A percentile compares a stretch with the other conserved stretches of the same genome.
These are phyloP conservation scores for Xylaria castorea DNA, from an alignment of 495 filamentous ascomycete species.

Conservation along the genomic window DNA sequence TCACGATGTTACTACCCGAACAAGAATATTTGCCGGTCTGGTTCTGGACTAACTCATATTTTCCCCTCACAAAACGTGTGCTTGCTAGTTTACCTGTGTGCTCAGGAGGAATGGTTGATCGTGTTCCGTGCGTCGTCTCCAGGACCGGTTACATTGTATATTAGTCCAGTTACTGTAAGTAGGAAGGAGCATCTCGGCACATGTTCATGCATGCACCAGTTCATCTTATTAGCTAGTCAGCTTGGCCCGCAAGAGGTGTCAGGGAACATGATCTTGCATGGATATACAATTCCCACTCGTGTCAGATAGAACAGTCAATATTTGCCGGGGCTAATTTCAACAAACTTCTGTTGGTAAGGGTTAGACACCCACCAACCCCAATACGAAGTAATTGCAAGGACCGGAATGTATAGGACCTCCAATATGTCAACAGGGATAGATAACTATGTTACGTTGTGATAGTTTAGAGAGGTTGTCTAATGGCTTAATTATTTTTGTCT, in stretches of 20 bases:
- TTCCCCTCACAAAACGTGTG: neutral
- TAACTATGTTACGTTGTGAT: neutral
- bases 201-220: slow-evolving; percentile 25
- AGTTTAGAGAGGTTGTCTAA: neutral
- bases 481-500: neutral
- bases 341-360: neutral
- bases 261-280: slow-evolving; percentile 25
- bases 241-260: slow-evolving; percentile 19
- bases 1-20: neutral
- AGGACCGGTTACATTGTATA: slow-evolving; percentile 6
- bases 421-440: slow-evolving; percentile 16
- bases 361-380: neutral
- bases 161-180: neutral
- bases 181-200: slow-evolving; percentile 24
- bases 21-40: neutral
- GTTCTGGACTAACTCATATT: neutral
- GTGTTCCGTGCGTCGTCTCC: slow-evolving; percentile 1
- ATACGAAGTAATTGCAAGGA: slow-evolving; percentile 7
- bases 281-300: slow-evolving; percentile 18
- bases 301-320: slow-evolving; percentile 11
- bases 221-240: slow-evolving; percentile 12
- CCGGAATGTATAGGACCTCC: neutral
- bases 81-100: slow-evolving; percentile 1
- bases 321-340: slow-evolving; percentile 29
- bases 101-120: neutral